phyloP scores from a whole-genome alignment of 2,329 filamentous ascomycete species.

The Fusarium tanahbumbuense region DNA sequence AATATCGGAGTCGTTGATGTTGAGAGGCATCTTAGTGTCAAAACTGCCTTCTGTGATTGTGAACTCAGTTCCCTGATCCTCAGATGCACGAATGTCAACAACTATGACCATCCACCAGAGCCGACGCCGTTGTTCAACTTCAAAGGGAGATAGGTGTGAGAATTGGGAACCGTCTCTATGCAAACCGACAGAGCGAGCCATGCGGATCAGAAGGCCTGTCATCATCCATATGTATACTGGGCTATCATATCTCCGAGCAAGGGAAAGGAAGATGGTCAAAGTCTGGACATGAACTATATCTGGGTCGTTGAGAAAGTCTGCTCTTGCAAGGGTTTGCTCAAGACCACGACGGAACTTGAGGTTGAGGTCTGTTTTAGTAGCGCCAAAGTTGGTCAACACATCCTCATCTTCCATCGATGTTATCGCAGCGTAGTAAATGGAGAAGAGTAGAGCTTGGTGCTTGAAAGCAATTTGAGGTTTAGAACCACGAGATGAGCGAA shows the following conservation, averaged over 20 bases:
- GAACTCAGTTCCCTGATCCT: slow-evolving; percentile 67
- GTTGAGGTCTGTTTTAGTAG: slow-evolving; percentile 58
- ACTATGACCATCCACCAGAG: slow-evolving; percentile 72
- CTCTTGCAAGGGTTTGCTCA: slow-evolving; percentile 70
- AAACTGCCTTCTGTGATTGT: slow-evolving; percentile 59
- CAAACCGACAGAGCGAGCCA: slow-evolving; percentile 65
- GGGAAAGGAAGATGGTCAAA: slow-evolving; percentile 67
- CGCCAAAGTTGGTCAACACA: slow-evolving; percentile 62
- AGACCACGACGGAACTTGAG: slow-evolving; percentile 65
- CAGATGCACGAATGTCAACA: slow-evolving; percentile 69
- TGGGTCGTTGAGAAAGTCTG: slow-evolving; percentile 69
- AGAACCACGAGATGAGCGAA: slow-evolving; percentile 51
- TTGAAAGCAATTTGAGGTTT: slow-evolving; percentile 52
- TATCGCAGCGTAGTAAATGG: slow-evolving; percentile 67
- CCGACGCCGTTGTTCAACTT: slow-evolving; percentile 71
- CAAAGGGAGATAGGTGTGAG: slow-evolving; percentile 65
- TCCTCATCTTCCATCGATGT: slow-evolving; percentile 69
- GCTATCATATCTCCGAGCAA: slow-evolving; percentile 64
- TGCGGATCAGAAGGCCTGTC: slow-evolving; percentile 69
- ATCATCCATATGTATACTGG: slow-evolving; percentile 71
- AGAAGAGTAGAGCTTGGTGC: slow-evolving; percentile 66
- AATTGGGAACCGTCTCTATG: slow-evolving; percentile 68
- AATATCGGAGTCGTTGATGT: slow-evolving; percentile 67
- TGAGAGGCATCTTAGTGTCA: slow-evolving; percentile 66
- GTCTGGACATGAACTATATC: slow-evolving; percentile 72